phyloP scores from a whole-genome alignment of 2,329 filamentous ascomycete species.

The Colletotrichum shisoi region DNA sequence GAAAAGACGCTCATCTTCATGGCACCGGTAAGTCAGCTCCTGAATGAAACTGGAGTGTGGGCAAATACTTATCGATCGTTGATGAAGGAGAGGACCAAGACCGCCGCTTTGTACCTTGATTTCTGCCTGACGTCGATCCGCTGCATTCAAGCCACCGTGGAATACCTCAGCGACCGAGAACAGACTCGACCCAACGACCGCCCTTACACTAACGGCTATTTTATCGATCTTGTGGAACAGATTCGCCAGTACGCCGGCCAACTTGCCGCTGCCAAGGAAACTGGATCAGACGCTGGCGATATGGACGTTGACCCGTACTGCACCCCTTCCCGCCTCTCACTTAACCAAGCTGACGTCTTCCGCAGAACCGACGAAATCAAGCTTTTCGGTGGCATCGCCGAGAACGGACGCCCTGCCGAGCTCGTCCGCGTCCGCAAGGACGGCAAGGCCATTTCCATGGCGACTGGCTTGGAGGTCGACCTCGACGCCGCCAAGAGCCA shows the following conservation, averaged over 20 bases:
- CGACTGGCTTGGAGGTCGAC: conserved; percentile 71
- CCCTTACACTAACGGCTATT: conserved; percentile 95
- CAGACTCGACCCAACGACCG: conserved; percentile 84
- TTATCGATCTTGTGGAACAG: conserved; percentile 94
- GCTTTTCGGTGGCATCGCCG: conserved; percentile 80
- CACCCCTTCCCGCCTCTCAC: conserved; percentile 30
- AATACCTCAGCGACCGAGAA: conserved; percentile 84
- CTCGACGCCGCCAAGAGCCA: conserved; percentile 58
- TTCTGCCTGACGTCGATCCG: conserved; percentile 92
- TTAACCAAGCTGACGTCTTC: conserved; percentile 18
- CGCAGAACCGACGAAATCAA: conserved; percentile 72
- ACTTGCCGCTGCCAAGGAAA: conserved; percentile 77
- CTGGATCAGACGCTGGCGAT: conserved; percentile 64
- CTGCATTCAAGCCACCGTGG: conserved; percentile 88
- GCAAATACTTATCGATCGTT: conserved; percentile 74
- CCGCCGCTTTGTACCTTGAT: conserved; percentile 75
- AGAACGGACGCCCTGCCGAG: conserved; percentile 83
- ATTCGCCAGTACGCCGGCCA: conserved; percentile 88
- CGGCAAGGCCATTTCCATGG: conserved; percentile 80
- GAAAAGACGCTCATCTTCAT: conserved; percentile 93
- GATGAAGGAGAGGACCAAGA: conserved; percentile 80
- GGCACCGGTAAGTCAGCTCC: conserved; percentile 84
- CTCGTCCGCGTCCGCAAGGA: conserved; percentile 83
- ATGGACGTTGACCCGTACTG: conserved; percentile 68
- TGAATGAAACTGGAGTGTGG: conserved; percentile 63